Percentiles rank a stretch among this genome's conserved stretches.
phyloP scores from a whole-genome alignment of 1,284 basidiomycete genomes.

The Caloboletus firmus region DNA sequence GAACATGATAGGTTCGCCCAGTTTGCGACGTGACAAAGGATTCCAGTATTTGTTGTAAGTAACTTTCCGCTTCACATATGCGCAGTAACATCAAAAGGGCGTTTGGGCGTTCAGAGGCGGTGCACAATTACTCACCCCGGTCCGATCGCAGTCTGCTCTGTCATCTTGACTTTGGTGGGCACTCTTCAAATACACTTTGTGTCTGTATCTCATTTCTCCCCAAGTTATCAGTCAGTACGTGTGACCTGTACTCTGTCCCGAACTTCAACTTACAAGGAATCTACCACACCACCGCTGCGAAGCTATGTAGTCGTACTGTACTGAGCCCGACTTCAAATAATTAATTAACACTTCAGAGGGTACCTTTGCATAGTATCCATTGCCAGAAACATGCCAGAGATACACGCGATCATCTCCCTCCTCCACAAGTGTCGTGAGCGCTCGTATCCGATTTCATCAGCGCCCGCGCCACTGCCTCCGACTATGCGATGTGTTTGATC shows the following conservation, averaged over 20 bases:
- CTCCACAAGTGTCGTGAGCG: background rate
- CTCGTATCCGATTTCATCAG: background rate
- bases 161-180: background rate
- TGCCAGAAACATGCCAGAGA: background rate
- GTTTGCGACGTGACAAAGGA: background rate
- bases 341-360: background rate
- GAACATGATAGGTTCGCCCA: background rate
- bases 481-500: conserved; percentile 26
- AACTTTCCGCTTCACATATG: background rate
- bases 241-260: background rate
- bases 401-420: background rate
- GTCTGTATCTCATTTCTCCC: background rate
- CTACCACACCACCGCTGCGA: too few species aligned
- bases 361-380: background rate
- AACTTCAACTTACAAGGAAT: too few species aligned
- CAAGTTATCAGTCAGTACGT: too few species aligned
- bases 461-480: background rate
- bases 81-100: background rate
- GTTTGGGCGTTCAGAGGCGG: background rate
- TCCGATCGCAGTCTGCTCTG: background rate
- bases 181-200: background rate
- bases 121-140: background rate
- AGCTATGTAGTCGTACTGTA: background rate
- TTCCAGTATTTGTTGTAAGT: background rate
- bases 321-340: background rate